Percentiles rank a stretch among this genome's conserved stretches.
phyloP scores from a whole-genome alignment of 2,329 filamentous ascomycete species.

The Colletotrichum cereale region DNA sequence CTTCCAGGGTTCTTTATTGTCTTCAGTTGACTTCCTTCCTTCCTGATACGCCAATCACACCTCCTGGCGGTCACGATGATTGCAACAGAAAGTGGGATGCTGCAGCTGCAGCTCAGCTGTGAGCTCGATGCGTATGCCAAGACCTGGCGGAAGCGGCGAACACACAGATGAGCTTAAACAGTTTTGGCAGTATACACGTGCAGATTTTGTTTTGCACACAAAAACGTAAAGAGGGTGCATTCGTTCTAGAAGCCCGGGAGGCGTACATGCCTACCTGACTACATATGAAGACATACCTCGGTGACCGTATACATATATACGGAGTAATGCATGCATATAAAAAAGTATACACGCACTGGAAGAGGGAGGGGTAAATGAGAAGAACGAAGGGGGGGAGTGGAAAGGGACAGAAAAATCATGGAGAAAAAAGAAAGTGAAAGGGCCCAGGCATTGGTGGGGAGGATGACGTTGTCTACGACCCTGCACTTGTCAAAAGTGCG shows the following conservation, averaged over 20 bases:
- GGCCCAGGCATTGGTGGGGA: conserved; percentile 7
- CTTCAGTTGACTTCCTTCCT: background rate
- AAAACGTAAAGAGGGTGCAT: background rate
- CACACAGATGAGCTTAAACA: background rate
- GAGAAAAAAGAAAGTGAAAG: background rate
- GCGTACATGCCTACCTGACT: background rate
- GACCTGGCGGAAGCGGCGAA: conserved; percentile 8
- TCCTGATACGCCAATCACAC: background rate
- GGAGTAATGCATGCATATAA: background rate
- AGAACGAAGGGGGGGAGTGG: background rate
- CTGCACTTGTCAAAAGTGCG: background rate
- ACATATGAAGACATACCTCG: background rate
- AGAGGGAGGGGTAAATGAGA: background rate
- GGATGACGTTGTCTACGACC: conserved; percentile 13
- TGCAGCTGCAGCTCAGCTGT: background rate
- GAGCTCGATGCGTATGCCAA: conserved; percentile 5
- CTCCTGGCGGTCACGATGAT: background rate
- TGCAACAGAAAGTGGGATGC: background rate
- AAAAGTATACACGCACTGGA: background rate
- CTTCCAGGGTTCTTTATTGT: background rate
- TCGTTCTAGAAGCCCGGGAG: conserved; percentile 4
- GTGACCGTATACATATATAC: no score
- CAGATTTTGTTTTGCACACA: background rate
- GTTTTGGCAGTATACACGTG: background rate
- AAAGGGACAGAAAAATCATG: background rate